Evolutionary conservation across 1,284 basidiomycete genomes (phyloP), one percentile per base, ranked within the genome.

Genomic region (Gomphus bonarii): DNA sequence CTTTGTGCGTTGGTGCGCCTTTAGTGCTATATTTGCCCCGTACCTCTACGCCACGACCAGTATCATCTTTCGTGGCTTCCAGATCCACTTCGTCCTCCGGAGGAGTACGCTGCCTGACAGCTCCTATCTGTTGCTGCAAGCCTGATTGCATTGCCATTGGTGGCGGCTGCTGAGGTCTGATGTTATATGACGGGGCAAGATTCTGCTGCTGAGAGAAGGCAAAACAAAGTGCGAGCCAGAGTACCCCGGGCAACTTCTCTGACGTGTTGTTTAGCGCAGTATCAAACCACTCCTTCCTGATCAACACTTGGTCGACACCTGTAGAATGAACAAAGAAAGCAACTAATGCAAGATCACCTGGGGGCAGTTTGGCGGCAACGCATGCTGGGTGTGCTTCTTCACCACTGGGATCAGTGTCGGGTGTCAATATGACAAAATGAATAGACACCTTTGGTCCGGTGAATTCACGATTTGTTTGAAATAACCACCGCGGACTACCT

Each of bases 401-500:
- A 16, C 87, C 86, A 56, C 78, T 77, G 10, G 87, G 86, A 68
- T 89, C 88, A 8, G 84, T 80, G 62, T 88, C 85, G 1, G 81
- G 84, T 1, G 86, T 86, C 33, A 91, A 76, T 58, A 91, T 86
- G 62, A 89, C 87, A 66, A 91, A 89, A 67, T 90, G 86, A 57
- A 91, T 89, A 1, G 88, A 87, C 7, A 87, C 78, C 65, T 88
- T 88, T n/a, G 85, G 85, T 33, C 87, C 87, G 33, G 74, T 73
- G 67, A 91, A 91, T 70, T 91, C 88, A 84, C 77, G 53, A 88
- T 76, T 66, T 89, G 88, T 57, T 89, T 85, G 58, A 91, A 85
- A 65, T 79, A 81, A 12, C 78, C 78, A 40, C 67, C 62, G 55
- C 80, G 75, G 31, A 75, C 72, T 22, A 73, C 70, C 50, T 87